These are phyloP conservation scores for Buxus sempervirens DNA, from an alignment of 164 flowering plant genomes.

Conservation along the genomic window DNA sequence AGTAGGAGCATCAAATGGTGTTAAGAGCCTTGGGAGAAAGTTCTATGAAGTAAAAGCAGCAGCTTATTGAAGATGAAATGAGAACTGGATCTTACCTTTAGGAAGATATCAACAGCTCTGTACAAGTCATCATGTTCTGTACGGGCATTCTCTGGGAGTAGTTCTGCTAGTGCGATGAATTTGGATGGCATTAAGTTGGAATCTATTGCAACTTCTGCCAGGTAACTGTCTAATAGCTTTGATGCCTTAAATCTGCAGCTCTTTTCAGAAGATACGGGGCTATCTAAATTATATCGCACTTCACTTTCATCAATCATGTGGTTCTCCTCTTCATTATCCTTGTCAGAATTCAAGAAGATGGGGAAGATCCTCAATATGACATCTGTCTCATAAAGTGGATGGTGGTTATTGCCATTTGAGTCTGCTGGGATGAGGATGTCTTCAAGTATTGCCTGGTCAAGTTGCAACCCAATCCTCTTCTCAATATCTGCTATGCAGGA, in stretches of 20 bases:
- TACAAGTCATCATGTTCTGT: conserved; percentile 74
- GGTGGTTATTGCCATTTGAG: conserved; percentile 48
- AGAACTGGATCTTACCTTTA: conserved; percentile 51
- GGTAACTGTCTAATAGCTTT: conserved; percentile 76
- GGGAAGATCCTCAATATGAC: conserved; percentile 79
- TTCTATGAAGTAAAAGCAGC: not conserved
- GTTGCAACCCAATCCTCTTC: conserved; percentile 79
- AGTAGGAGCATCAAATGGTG: not conserved
- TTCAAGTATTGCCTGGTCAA: conserved; percentile 97
- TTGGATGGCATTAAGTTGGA: conserved; percentile 62
- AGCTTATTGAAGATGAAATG: not conserved
- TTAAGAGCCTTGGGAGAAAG: not conserved
- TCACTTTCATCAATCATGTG: conserved; percentile 57
- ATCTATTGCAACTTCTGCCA: conserved; percentile 89
- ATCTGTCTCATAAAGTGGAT: conserved; percentile 70
- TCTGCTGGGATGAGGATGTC: conserved; percentile 84
- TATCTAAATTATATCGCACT: conserved; percentile 73
- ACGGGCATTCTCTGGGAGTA: conserved; percentile 96
- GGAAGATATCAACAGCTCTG: conserved; percentile 87
- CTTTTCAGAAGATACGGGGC: conserved; percentile 88
- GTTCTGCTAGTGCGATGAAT: conserved; percentile 77
- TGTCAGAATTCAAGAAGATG: conserved; percentile 76
- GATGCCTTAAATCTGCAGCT: conserved; percentile 84
- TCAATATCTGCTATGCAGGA: conserved; percentile 83
- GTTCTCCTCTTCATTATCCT: conserved; percentile 74